Evolutionary conservation across 345 rosid species (phyloP), one percentile per base, ranked within the genome.

Genomic region (Arabis alpina): DNA sequence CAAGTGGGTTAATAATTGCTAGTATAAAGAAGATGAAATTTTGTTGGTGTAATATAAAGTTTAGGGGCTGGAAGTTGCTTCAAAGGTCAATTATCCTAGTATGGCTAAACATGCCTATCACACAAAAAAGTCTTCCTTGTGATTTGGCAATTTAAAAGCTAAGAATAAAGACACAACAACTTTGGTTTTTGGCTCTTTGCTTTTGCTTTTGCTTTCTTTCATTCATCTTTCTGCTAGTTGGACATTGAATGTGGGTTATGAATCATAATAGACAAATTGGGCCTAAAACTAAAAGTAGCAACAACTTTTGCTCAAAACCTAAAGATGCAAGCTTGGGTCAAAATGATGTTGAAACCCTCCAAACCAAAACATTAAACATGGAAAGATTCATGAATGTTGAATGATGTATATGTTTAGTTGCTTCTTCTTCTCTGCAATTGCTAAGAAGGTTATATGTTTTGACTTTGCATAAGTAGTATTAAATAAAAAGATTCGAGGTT

Each of bases 11-110:
- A 15, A 57, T 52, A 15, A 57, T 25, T 19, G 10, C 13, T 3
- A 4, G 23, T 19, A 12, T 16, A 52, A 28, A 57, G 28, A 71
- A 23, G 37, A 42, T 30, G 14, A 50, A 36, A 32, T 8, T 43
- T 14, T 19, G 23, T 16, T 43, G 68, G 52, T 61, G 61, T 51
- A 70, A 50, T 50, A 49, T 13, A 14, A 39, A 6, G 13, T 70
- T 50, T 61, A 61, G 47, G 61, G 32, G 61, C 10, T 54, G 45
- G 53, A 43, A 32, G 41, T 27, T 47, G 39, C 10, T 25, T 54
- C 76, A 72, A 72, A 64, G 58, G 70, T 63, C 57, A 54, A 56
- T 63, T 34, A 24, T 63, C 57, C 19, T 62, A 34, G 70, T 54
- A 24, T 34, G 62, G 69, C 55, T 13, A 43, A 61, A 42, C 70